Evolutionary conservation across 2,329 filamentous ascomycete genomes (phyloP).

Genomic region (Fusarium setosum): DNA sequence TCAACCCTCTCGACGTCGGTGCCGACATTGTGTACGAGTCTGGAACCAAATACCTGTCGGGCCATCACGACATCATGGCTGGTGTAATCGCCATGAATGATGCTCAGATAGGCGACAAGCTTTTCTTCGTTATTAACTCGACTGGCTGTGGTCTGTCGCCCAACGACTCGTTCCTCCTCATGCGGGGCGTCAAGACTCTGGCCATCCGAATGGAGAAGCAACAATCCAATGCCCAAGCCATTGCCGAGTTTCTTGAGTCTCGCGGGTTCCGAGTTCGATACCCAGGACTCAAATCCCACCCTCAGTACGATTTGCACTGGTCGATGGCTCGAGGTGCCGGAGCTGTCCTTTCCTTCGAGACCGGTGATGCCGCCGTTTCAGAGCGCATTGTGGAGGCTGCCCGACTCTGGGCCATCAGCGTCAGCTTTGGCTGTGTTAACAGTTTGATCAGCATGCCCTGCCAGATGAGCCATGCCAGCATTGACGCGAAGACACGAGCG

Average conservation of each 20-base stretch:
- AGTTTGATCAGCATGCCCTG: constrained; percentile 99
- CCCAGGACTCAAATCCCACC: constrained; percentile 92
- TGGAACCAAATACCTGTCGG: constrained; percentile 96
- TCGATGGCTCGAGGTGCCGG: constrained; percentile 94
- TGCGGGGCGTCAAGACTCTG: constrained; percentile 95
- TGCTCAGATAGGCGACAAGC: constrained; percentile 80
- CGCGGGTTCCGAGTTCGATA: constrained; percentile 96
- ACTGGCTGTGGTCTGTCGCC: constrained; percentile 94
- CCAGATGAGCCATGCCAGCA: constrained; percentile 99
- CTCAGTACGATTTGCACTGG: constrained; percentile 96
- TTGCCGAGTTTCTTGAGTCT: constrained; percentile 90
- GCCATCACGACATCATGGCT: constrained; percentile 99
- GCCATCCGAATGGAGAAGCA: constrained; percentile 99
- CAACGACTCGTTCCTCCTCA: constrained; percentile 95
- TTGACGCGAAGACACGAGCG: constrained; percentile 91
- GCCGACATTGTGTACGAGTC: constrained; percentile 98
- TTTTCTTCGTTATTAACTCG: constrained; percentile 97
- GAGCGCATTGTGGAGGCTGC: constrained; percentile 96
- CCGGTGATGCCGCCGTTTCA: constrained; percentile 83
- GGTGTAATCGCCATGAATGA: constrained; percentile 95
- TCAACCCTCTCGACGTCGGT: constrained; percentile 92
- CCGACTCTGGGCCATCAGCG: constrained; percentile 92
- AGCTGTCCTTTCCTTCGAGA: constrained; percentile 96
- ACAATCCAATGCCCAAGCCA: constrained; percentile 89
- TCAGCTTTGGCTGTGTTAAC: constrained; percentile 98